These are phyloP conservation scores for Cercospora nicotianae DNA, from an alignment of 2,329 filamentous ascomycete genomes.

Conservation along the genomic window DNA sequence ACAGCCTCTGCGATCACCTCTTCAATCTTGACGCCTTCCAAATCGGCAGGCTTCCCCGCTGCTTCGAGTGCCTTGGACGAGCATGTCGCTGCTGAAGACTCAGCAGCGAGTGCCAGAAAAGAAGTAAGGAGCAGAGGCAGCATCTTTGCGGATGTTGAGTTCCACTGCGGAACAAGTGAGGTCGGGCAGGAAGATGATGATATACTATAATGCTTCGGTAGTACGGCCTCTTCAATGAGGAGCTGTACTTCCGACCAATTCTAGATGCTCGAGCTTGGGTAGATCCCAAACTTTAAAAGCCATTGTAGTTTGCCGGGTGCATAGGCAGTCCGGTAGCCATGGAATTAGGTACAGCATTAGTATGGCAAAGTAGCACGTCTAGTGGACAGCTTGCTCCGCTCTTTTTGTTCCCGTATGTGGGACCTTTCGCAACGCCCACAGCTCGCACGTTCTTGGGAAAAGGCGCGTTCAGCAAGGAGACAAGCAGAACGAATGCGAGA, in stretches of 20 bases:
- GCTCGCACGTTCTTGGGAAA: not conserved
- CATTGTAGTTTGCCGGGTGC: not conserved
- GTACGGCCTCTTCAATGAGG: not conserved
- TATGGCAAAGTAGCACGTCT: not conserved
- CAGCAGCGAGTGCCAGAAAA: not conserved
- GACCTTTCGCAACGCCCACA: not conserved
- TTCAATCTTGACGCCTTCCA: constrained; percentile 4
- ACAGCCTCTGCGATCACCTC: constrained; percentile 12
- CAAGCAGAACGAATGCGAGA: not conserved
- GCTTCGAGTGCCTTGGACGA: not conserved
- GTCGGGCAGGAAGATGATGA: not conserved
- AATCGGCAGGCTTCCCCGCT: not conserved
- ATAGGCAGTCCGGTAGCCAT: not conserved
- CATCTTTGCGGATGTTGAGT: not conserved
- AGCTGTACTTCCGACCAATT: not conserved
- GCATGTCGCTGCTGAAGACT: constrained; percentile 7
- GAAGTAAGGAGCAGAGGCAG: not conserved
- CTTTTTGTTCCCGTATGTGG: not conserved
- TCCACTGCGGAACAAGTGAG: not conserved
- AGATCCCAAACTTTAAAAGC: constrained; percentile 1
- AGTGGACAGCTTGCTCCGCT: not conserved
- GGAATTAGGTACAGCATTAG: not conserved
- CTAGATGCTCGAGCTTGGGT: not conserved
- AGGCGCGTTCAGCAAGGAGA: not conserved
- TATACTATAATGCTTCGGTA: not conserved